Evolutionary conservation across 306 rosid species (phyloP), one percentile per base, ranked within the genome.

Genomic region (Castanea crenata): DNA sequence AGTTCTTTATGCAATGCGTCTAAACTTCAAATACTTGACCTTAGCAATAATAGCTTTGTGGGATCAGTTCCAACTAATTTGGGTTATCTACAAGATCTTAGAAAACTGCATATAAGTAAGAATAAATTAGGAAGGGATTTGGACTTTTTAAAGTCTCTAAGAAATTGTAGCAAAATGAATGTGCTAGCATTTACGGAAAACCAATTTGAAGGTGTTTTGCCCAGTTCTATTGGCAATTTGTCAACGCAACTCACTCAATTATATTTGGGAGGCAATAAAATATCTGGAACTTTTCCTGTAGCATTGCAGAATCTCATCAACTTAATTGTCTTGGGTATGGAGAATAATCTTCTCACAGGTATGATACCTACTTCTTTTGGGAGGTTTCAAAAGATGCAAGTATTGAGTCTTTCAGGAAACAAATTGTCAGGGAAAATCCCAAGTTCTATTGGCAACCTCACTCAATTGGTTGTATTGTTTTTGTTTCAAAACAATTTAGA

Each of bases 161-260:
- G 44, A 49, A 81, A 88, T 4, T 73, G 81, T 67, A 88, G 84
- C 67, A 21, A 20, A 16, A 18, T 85, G 72, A 0, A 56, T 12
- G 0, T 2, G 0, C 3, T 88, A 2, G 16, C 4, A 29, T n/a
- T 88, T 1, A 1, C 32, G 1, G 0, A 0, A 1, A 88, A 88
- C 73, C 81, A 73, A 8, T 88, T 88, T 68, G 86, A 85, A 68
- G 89, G 87, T 31, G 68, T 15, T 29, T 73, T 88, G n/a, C 87
- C 86, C 3, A 61, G 73, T 6, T 46, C 61, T 3, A 10, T 78
- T 3, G 87, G 75, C 51, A 85, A 88, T 34, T 78, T 88, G n/a
- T 76, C 91, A 51, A 63, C 34, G 64, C 63, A 76, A 14, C 71
- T 88, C 1, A 70, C 1, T 7, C 0, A 0, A n/a, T n/a, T n/a